Conservation (phyloP, 2,329 filamentous ascomycete genomes). For the Cephalotrichum gorgonifer region DNA sequence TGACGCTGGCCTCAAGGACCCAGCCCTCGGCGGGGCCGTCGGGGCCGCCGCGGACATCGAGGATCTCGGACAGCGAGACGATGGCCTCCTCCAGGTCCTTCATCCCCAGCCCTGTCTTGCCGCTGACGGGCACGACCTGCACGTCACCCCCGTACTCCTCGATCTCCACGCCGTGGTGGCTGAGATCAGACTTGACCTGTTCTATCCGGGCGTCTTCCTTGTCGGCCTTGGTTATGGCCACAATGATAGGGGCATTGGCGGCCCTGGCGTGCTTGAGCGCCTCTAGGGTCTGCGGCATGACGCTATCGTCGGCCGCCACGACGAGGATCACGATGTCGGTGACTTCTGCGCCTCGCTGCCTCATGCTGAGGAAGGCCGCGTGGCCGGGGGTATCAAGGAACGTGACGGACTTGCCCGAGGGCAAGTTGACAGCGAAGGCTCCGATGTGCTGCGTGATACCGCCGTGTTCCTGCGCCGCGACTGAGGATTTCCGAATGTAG, state of each 20-base stretch:
- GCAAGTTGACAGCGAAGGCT: slow-evolving; percentile 85
- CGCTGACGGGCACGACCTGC: slow-evolving; percentile 83
- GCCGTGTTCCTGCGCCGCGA: slow-evolving; percentile 85
- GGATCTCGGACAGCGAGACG: slow-evolving; percentile 73
- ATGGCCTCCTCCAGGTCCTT: slow-evolving; percentile 84
- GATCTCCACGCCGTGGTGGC: slow-evolving; percentile 74
- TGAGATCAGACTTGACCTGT: slow-evolving; percentile 78
- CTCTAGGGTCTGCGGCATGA: slow-evolving; percentile 94
- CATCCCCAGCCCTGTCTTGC: slow-evolving; percentile 90
- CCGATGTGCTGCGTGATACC: slow-evolving; percentile 98
- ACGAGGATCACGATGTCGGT: slow-evolving; percentile 96
- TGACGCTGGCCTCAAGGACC: slow-evolving; percentile 86
- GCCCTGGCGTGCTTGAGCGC: slow-evolving; percentile 86
- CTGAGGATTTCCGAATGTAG: slow-evolving; percentile 83
- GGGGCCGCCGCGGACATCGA: slow-evolving; percentile 75
- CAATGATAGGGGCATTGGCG: slow-evolving; percentile 88
- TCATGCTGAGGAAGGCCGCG: slow-evolving; percentile 91
- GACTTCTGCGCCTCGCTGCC: slow-evolving; percentile 86
- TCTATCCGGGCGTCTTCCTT: slow-evolving; percentile 74
- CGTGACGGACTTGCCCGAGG: slow-evolving; percentile 80
- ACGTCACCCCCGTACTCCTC: slow-evolving; percentile 94
- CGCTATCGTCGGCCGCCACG: slow-evolving; percentile 91
- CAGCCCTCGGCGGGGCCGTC: slow-evolving; percentile 80
- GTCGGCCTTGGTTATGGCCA: slow-evolving; percentile 96
- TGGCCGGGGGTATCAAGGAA: slow-evolving; percentile 96